Evolutionary conservation across 2,329 filamentous ascomycete species (phyloP), one percentile per base, ranked within the genome.

Genomic region (Fusarium sp.): DNA sequence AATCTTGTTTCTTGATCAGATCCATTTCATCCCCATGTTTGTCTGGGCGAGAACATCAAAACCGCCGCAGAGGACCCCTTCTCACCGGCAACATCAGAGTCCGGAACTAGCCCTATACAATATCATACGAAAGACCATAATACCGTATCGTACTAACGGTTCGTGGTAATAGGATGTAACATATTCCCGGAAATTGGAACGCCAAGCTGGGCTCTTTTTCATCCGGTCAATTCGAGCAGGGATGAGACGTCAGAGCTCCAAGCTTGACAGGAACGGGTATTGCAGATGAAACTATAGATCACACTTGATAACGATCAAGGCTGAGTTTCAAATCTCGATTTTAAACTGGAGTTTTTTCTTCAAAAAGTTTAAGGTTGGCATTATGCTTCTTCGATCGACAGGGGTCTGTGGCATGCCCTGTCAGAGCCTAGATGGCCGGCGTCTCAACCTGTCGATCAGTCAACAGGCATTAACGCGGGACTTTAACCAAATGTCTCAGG

Each of bases 311-410:
- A 31, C 14, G n/a, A 15, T 11, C 31, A 33, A 46, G 40, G 29
- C 17, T 11, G 27, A 23, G 39, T 59, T 40, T 51, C 39, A 50
- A 14, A 42, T 29, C 17, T 13, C 9, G 23, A 18, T 7, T 35
- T 18, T 27, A 29, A 23, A 46, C 37, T 31, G 25, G 10, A 56
- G 43, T 29, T 14, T 43, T 15, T 11, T 31, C 23, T 35, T n/a
- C n/a, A 15, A 15, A 33, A 4, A 8, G 25, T 21, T 49, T 63
- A 63, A 57, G 58, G 57, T 63, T 63, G 49, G 36, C 27, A 20
- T 63, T 63, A 63, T 63, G 59, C 59, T 63, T 63, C 33, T 63
- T 63, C 15, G 20, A 23, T 14, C 14, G 40, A 43, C 60, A 63
- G 33, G 60, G 60, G 60, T 63, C n/a, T 20, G 60, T 45, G 21